Evolutionary conservation across 2,329 filamentous ascomycete genomes (phyloP), one percentile per base, ranked within the genome.

Genomic region (Fusarium brachygibbosum): DNA sequence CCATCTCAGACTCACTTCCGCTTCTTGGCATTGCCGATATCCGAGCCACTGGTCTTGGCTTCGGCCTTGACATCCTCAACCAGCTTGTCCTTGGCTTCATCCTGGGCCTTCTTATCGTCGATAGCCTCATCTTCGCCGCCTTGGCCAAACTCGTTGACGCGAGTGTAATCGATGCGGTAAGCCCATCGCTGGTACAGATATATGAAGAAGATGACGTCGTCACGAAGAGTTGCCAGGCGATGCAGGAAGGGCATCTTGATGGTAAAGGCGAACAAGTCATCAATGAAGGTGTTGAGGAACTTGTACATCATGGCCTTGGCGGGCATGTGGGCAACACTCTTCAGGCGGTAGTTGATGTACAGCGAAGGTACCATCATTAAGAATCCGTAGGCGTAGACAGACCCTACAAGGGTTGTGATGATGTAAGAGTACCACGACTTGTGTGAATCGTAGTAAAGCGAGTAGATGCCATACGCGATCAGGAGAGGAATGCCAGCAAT

Each of bases 221-320:
- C 96, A 64, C 96, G 87, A 68, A 99, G 87, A 1, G 96, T 98
- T 1, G 96, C 94, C 51, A 99, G 85, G 17, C 96, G 89, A 80
- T 99, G 96, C 52, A 99, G 85, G 67, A 94, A 89, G 1, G 96
- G 96, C 96, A 99, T 99, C 84, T 98, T 98, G 84, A 99, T 98
- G 38, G 96, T 99, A 76, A 98, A 99, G 3, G 96, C 96, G 77
- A 99, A 99, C 32, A 99, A 85, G 77, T 99, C 96, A 80, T 99
- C 96, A 79, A 99, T 98, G 79, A 99, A 99, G 7, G 96, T 98
- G 83, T 98, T 98, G 70, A 98, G 84, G 82, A 97, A 97, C 83
- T 98, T 98, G 87, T 98, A 98, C 79, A 91, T 95, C 93, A 99
- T 96, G 48, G 96, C 94, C 82, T 93, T 95, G 72, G 87, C 93